These are phyloP conservation scores for Aegilops umbellulata DNA, from an alignment of 176 grass and related monocot genomes.

Conservation along the genomic window DNA sequence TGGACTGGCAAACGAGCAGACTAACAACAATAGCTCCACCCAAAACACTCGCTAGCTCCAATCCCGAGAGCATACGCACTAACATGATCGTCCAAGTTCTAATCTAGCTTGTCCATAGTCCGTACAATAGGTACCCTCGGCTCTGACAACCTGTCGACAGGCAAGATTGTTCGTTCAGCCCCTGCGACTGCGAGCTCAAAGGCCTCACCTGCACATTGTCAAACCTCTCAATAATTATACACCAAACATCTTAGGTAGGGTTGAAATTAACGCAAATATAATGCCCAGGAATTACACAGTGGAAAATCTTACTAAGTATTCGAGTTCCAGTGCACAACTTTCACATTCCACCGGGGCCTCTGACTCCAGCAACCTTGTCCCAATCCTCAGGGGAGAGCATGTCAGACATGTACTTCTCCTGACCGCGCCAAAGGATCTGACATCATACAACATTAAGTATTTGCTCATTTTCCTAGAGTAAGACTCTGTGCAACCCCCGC, in stretches of 20 bases:
- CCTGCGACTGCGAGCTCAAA: background rate
- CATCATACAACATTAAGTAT: conserved; percentile 20
- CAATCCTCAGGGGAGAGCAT: conserved; percentile 61
- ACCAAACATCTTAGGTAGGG: background rate
- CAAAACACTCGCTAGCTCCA: background rate
- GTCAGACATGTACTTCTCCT: conserved; percentile 82
- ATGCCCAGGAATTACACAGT: background rate
- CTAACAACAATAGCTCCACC: conserved; percentile 2
- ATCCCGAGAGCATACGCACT: background rate
- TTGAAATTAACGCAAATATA: background rate
- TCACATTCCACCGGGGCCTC: conserved; percentile 48
- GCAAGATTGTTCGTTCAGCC: background rate
- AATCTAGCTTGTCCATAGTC: conserved; percentile 20
- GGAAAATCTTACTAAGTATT: conserved; percentile 35
- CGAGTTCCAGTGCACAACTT: conserved; percentile 24
- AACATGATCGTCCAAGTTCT: conserved; percentile 8
- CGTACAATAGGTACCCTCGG: background rate
- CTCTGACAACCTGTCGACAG: background rate
- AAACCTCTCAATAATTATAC: background rate
- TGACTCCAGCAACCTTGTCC: conserved; percentile 62
- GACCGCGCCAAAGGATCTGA: conserved; percentile 74
- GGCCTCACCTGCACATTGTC: conserved; percentile 27
- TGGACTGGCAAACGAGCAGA: background rate
- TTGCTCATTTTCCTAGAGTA: background rate
- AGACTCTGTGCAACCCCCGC: background rate